phyloP scores from a whole-genome alignment of 306 rosid genomes.

The Castanea mollissima region DNA sequence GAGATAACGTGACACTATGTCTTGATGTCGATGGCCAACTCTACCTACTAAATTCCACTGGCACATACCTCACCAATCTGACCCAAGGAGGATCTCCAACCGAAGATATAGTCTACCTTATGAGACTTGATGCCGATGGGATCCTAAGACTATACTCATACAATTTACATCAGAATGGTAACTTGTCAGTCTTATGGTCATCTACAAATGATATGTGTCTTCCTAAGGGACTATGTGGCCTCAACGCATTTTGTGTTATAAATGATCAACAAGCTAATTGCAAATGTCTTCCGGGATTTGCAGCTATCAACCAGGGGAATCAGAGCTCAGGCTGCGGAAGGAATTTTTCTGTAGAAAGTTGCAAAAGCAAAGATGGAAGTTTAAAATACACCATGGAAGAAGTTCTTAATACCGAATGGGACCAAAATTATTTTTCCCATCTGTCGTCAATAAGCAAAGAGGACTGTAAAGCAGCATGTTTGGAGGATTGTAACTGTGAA shows the following conservation, averaged over 20 bases:
- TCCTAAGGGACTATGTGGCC: too few species aligned
- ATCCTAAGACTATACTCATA: too few species aligned
- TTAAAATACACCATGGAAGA: background rate
- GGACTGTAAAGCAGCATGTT: slow-evolving; percentile 18
- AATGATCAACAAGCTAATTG: too few species aligned
- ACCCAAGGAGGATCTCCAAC: background rate
- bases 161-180: too few species aligned
- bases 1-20: slow-evolving; percentile 12
- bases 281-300: background rate
- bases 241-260: too few species aligned
- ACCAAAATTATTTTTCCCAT: background rate
- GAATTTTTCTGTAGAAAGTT: background rate
- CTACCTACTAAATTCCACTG: background rate
- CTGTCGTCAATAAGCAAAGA: background rate
- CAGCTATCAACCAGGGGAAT: background rate
- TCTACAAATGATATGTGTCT: too few species aligned
- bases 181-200: too few species aligned
- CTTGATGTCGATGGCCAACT: background rate
- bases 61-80: background rate
- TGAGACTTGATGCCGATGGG: too few species aligned
- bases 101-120: too few species aligned
- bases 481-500: too few species aligned
- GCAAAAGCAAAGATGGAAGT: background rate
- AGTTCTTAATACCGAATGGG: background rate
- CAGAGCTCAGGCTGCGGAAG: slow-evolving; percentile 1